These are phyloP conservation scores for Gossypium australe DNA, from an alignment of 345 rosid species.

Conservation along the genomic window DNA sequence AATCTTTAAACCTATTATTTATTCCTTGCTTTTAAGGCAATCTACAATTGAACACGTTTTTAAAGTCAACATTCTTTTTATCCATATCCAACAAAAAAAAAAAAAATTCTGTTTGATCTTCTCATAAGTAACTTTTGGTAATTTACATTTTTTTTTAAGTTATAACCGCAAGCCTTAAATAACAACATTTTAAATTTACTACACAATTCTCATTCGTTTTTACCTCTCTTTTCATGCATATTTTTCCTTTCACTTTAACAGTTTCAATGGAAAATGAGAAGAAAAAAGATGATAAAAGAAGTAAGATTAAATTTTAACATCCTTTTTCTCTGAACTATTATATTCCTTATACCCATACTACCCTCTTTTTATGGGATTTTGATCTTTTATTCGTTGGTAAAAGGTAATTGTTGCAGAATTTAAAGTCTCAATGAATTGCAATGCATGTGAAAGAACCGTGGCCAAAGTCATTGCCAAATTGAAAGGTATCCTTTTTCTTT, in stretches of 20 bases:
- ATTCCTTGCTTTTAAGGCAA: too few relatives aligned
- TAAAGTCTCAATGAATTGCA: conserved; percentile 63
- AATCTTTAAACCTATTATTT: too few relatives aligned
- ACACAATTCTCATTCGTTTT: not conserved
- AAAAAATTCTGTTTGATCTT: too few relatives aligned
- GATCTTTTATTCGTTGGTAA: not conserved
- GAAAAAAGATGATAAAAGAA: conserved; percentile 25
- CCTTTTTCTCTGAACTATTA: not conserved
- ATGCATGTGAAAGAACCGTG: conserved; percentile 68
- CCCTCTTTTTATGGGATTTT: not conserved
- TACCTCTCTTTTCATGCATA: not conserved
- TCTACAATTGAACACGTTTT: too few relatives aligned
- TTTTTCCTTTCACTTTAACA: not conserved
- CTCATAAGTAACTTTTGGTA: too few relatives aligned
- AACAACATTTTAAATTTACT: not conserved
- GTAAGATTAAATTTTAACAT: conserved; percentile 22
- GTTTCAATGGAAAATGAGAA: conserved; percentile 29
- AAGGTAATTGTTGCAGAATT: conserved; percentile 42
- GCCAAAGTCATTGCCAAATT: conserved; percentile 53
- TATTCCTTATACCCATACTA: not conserved
- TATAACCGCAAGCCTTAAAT: not conserved
- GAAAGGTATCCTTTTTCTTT: conserved; percentile 35
- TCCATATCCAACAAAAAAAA: too few relatives aligned
- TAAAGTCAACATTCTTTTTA: too few relatives aligned
- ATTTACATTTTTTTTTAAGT: not conserved